Evolutionary conservation across 768 basidiomycete genomes (phyloP), one percentile per base, ranked within the genome.

Genomic region (Mycena indigotica): DNA sequence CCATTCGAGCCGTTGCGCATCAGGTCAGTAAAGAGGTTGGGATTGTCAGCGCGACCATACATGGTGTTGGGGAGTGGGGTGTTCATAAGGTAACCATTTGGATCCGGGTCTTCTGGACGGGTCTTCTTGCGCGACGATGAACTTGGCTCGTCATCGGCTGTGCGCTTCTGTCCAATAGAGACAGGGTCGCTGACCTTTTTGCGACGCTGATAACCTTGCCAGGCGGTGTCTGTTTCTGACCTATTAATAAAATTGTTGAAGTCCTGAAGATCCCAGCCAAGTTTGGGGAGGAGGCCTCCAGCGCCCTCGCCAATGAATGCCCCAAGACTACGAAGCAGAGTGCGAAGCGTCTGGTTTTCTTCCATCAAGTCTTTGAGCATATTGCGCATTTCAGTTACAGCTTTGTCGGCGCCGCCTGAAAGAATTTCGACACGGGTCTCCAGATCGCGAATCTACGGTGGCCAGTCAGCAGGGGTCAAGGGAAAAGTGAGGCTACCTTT

Each of bases 351-450:
- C 50, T 92, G 84, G 67, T 97, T 97, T 76, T 97, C 95, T 26
- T 84, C 76, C 88, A 97, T 91, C 58, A 97, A 77, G 72, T 94
- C 93, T 76, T 85, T 91, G 41, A 95, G 73, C 49, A 95, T 87
- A 62, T 89, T 87, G 57, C 89, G 80, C 81, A 95, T 82, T 70
- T 95, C 89, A 26, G 83, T 84, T 53, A 93, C 76, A 5, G 92
- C 87, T 72, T 96, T 92, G 79, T 95, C 95, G 66, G 93, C 88
- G 39, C 91, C 91, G 19, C 92, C 93, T 4, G 94, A 96, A 17
- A 97, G 81, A 6, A 97, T 87, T 73, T 95, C 94, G n/a, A 97
- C 93, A 44, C 91, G 85, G 19, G 94, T 94, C 75, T 97, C 95
- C 32, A 97, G 84, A 73, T 97, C 95, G 21, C 94, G 91, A 72